A percentile compares a stretch with the other conserved stretches of the same genome.
Evolutionary conservation across 306 rosid genomes (phyloP).

Genomic region (Quercus parvula): DNA sequence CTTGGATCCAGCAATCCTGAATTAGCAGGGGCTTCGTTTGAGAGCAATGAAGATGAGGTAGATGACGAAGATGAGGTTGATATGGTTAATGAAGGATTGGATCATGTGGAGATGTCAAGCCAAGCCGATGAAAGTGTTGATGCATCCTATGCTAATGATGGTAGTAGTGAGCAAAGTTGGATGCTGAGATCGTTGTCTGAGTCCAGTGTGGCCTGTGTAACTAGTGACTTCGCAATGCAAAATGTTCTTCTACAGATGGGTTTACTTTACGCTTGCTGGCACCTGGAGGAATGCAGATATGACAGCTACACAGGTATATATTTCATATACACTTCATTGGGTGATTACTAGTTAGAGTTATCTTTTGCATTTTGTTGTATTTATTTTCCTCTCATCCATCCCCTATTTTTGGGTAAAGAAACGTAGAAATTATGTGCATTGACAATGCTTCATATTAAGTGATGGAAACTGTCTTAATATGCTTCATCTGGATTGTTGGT

Average conservation of each 20-base stretch:
- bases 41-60: slow-evolving; percentile 14
- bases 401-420: background rate
- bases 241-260: slow-evolving; percentile 97
- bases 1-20: slow-evolving; percentile 11
- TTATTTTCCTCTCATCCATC: background rate
- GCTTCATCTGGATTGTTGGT: background rate
- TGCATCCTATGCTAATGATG: slow-evolving; percentile 55
- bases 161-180: slow-evolving; percentile 86
- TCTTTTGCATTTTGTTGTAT: background rate
- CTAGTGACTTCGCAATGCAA: slow-evolving; percentile 96
- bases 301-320: slow-evolving; percentile 74
- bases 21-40: background rate
- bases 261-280: slow-evolving; percentile 81
- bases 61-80: slow-evolving; percentile 32
- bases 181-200: slow-evolving; percentile 83
- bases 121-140: slow-evolving; percentile 56
- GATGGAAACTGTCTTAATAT: background rate
- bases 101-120: slow-evolving; percentile 51
- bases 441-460: background rate
- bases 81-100: slow-evolving; percentile 28
- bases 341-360: background rate
- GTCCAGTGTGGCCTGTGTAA: slow-evolving; percentile 84
- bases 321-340: background rate
- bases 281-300: slow-evolving; percentile 90
- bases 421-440: background rate